phyloP scores from a whole-genome alignment of 139 green algal species.

The Closterium sp. region DNA sequence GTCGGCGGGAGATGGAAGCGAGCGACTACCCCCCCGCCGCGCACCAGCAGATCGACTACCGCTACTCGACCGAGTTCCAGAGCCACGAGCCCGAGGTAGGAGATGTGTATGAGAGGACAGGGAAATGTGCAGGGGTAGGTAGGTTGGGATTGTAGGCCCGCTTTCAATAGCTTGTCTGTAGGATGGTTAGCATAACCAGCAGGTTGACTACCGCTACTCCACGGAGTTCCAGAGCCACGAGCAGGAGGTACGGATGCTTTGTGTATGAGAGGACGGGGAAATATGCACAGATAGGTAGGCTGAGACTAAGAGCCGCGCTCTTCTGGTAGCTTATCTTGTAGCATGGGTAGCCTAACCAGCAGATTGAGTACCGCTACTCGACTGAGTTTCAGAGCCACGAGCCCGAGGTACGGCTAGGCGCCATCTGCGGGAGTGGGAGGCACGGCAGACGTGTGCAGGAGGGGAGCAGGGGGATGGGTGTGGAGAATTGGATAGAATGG shows the following conservation, averaged over 20 bases:
- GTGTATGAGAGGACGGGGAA: too few relatives aligned
- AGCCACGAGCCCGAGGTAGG: constrained; percentile 88
- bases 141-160: too few relatives aligned
- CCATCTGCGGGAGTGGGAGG: not conserved
- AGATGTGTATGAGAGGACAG: too few relatives aligned
- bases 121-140: too few relatives aligned
- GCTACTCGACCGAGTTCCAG: constrained; percentile 99
- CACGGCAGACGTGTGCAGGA: not conserved
- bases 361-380: constrained; percentile 91
- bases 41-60: constrained; percentile 71
- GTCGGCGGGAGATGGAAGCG: not conserved
- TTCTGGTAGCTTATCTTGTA: too few relatives aligned
- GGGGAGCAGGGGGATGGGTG: not conserved
- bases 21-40: not conserved
- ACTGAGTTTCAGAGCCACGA: constrained; percentile 99
- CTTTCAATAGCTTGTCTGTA: too few relatives aligned
- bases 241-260: constrained; percentile 71
- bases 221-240: constrained; percentile 99
- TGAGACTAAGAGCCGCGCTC: too few relatives aligned
- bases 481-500: too few relatives aligned
- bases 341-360: too few relatives aligned
- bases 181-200: not conserved
- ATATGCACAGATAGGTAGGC: too few relatives aligned
- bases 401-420: constrained; percentile 56
- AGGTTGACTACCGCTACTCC: constrained; percentile 90